Evolutionary conservation across 352 stramenopile genomes (phyloP).

Genomic region (Blastocystis sp.): DNA sequence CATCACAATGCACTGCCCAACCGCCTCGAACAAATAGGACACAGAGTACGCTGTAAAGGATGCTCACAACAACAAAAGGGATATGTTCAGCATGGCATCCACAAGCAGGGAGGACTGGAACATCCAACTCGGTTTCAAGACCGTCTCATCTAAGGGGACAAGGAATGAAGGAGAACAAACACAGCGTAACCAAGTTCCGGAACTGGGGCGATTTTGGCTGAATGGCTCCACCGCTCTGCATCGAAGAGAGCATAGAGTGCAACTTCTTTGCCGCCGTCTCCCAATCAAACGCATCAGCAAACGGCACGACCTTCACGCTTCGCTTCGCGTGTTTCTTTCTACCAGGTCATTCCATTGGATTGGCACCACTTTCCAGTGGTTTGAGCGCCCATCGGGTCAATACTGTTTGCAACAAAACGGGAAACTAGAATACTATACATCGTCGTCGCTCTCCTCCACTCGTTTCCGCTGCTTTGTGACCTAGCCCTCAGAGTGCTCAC

Average conservation of each 20-base stretch:
- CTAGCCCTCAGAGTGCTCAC: no score
- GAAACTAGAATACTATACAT: no score
- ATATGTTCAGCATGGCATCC: conserved; percentile 17
- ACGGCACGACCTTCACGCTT: background rate
- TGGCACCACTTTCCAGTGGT: background rate
- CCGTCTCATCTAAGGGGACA: background rate
- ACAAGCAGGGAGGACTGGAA: background rate
- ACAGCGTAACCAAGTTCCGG: no score
- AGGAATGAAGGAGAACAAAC: no score
- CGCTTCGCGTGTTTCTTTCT: background rate
- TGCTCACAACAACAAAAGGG: background rate
- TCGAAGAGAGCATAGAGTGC: background rate
- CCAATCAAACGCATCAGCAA: conserved; percentile 3
- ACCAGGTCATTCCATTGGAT: background rate
- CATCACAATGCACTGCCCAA: background rate
- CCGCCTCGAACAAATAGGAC: background rate
- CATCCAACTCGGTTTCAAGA: background rate
- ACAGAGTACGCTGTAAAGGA: background rate
- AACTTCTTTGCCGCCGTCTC: background rate
- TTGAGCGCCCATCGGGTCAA: no score
- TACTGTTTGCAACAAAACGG: no score
- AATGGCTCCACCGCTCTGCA: no score
- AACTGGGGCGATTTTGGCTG: no score
- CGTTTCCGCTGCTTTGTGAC: background rate
- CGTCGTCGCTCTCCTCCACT: background rate